Base-by-base conservation (phyloP, 441 rosid genomes). In the Corymbia citriodora region DNA sequence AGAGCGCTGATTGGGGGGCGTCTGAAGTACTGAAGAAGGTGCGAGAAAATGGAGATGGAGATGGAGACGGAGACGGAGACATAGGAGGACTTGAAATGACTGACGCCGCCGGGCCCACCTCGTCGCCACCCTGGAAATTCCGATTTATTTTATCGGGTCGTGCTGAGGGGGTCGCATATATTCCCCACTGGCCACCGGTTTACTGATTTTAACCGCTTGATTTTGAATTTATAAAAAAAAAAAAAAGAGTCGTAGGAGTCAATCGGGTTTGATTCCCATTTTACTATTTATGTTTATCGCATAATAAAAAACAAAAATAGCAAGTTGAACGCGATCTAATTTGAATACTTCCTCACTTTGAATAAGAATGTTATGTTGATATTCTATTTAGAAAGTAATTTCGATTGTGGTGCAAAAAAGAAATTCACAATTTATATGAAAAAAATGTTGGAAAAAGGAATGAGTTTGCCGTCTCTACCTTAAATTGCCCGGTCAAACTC, bases 31-130 rank as follows among this genome's bases (percentile, higher is more conserved):
- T n/a, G 88, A 53, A 7, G 61, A 10, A 23, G 50, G 61, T 14
- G 88, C 55, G 63, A 59, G 25, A 48, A 25, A 11, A 59, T 6
- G 27, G 55, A 25, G 55, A 40, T 40, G 45, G 45, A 40, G 1
- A 40, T 29, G 85, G 83, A 74, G 83, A 17, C 5, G 55, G 61
- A 55, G 87, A 82, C 0, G 48, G 49, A 16, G 70, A 15, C 1
- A 13, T 50, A 59, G 16, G 65, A 29, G 13, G 88, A 55, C 48
- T 87, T 45, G 86, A 87, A 85, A 88, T 90, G 91, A 92, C 92
- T 92, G 94, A 55, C 81, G 94, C 93, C 93, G 93, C 91, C 95
- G 92, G 93, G 89, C 91, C 94, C 94, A 93, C 89, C 48, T 18
- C 21, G 1, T 6, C 55, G 92, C 65, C 61, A 55, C 89, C 52